These are phyloP conservation scores for Euphorbia celastroides DNA, from an alignment of 441 rosid species.

Conservation along the genomic window DNA sequence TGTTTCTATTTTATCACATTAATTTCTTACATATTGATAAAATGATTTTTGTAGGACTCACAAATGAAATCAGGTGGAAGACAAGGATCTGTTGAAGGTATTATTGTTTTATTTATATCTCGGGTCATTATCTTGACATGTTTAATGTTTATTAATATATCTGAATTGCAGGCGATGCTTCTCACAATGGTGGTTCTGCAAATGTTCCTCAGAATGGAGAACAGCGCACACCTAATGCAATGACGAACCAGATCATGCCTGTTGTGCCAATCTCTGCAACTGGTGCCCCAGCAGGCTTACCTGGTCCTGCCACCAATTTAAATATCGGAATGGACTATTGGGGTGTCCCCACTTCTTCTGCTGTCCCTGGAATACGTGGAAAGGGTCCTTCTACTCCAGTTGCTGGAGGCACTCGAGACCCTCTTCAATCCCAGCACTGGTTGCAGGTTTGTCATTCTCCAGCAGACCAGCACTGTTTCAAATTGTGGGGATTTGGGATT, in stretches of 20 bases:
- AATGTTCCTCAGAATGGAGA: constrained; percentile 69
- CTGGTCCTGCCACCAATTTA: constrained; percentile 82
- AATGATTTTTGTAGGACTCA: constrained; percentile 56
- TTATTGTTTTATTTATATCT: constrained; percentile 7
- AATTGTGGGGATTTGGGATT: constrained; percentile 4
- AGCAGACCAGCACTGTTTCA: too few species aligned
- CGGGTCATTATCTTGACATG: background rate
- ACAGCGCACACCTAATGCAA: constrained; percentile 37
- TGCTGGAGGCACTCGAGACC: constrained; percentile 72
- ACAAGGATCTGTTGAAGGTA: constrained; percentile 69
- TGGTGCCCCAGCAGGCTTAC: constrained; percentile 47
- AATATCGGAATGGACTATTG: constrained; percentile 96
- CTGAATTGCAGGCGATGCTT: constrained; percentile 47
- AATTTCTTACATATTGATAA: background rate
- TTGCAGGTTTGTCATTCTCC: constrained; percentile 45
- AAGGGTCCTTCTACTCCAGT: constrained; percentile 64
- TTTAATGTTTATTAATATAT: constrained; percentile 17
- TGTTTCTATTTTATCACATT: constrained; percentile 6
- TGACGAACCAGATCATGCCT: constrained; percentile 44
- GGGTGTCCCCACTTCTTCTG: constrained; percentile 63
- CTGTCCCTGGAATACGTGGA: constrained; percentile 58
- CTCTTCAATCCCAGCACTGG: constrained; percentile 72
- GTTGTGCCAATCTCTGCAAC: constrained; percentile 45
- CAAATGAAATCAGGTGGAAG: constrained; percentile 68
- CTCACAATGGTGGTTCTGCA: constrained; percentile 66